Evolutionary conservation across 129 eudicot genomes (phyloP), one percentile per base, ranked within the genome.

Genomic region (Escallonia herrerae): DNA sequence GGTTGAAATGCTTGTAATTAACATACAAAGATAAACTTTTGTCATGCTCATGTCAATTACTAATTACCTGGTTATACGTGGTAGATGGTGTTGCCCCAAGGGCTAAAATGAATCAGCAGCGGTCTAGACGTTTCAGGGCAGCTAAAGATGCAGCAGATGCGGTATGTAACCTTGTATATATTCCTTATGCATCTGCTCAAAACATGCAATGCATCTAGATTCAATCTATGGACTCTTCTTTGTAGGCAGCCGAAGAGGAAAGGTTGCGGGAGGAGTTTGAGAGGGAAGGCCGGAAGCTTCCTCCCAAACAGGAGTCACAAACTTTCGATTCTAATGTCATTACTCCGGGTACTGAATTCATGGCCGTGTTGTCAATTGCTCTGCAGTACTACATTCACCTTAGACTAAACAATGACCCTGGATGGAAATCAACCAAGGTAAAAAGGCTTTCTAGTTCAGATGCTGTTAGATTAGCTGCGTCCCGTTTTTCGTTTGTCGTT

Each of bases 11-110:
- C 8, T 66, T 33, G 43, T 58, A 77, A 22, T 13, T 2, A 33
- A 48, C 63, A 50, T 43, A 43, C 38, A 46, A 40, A 22, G 33
- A 22, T 22, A 22, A 22, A 22, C 33, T 22, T 22, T 44, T 54
- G 59, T 50, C 56, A 6, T 43, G 62, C 22, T 12, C 49, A 41
- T 57, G 14, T 73, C 6, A 6, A 9, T 22, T 58, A 6, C 8
- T 43, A 15, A 13, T 50, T 9, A 67, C 69, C 14, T 70, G 65
- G 61, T 55, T 55, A 71, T 50, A 8, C 54, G 15, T 79, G 68
- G 66, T 52, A 94, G 99, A 94, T 84, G 99, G 99, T 72, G 99
- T 94, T 77, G 99, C 99, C 59, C 99, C 99, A 48, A 94, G 99
- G 81, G 97, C 99, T n/a, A 94, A 94, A 77, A 94, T 94, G 99